A percentile compares a stretch with the other conserved stretches of the same genome.
Conservation (phyloP, 108 stramenopile genomes). For the Craspedostauros australis region DNA sequence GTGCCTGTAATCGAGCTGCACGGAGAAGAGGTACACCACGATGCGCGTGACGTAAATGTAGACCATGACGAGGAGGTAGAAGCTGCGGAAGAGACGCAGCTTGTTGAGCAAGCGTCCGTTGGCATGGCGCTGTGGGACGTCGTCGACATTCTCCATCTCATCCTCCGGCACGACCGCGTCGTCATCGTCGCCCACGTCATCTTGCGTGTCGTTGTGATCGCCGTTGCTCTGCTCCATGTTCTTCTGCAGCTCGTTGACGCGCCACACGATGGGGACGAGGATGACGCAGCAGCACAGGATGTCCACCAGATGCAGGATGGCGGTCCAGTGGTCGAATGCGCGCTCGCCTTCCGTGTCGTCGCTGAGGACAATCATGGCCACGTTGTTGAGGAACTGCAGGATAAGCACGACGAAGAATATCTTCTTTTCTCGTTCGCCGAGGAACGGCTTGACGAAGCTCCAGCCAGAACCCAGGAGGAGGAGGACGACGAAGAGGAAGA, state of each 20-base stretch:
- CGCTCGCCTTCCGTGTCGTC: conserved; percentile 85
- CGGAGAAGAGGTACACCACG: conserved; percentile 84
- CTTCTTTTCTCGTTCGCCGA: conserved; percentile 81
- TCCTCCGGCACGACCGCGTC: neutral
- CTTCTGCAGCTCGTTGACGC: conserved; percentile 74
- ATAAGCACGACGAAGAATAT: conserved; percentile 80
- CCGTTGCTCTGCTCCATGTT: conserved; percentile 39
- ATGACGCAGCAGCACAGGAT: conserved; percentile 96
- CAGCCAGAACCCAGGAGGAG: conserved; percentile 96
- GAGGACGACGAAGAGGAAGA: conserved; percentile 85
- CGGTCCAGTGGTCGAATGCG: conserved; percentile 76
- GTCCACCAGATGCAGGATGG: conserved; percentile 92
- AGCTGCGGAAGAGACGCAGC: conserved; percentile 86
- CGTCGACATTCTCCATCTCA: conserved; percentile 4
- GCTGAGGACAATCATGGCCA: conserved; percentile 88
- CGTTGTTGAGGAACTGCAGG: conserved; percentile 91
- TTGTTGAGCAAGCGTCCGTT: conserved; percentile 43
- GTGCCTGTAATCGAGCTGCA: conserved; percentile 76
- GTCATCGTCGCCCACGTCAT: conserved; percentile 11
- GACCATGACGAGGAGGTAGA: conserved; percentile 88
- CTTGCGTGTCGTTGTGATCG: conserved; percentile 2
- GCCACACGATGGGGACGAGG: conserved; percentile 96
- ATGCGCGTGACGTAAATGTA: conserved; percentile 98
- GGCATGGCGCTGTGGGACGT: neutral
- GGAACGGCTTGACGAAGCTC: conserved; percentile 91